Evolutionary conservation across 345 rosid species (phyloP), one percentile per base, ranked within the genome.

Genomic region (Dovyalis caffra): DNA sequence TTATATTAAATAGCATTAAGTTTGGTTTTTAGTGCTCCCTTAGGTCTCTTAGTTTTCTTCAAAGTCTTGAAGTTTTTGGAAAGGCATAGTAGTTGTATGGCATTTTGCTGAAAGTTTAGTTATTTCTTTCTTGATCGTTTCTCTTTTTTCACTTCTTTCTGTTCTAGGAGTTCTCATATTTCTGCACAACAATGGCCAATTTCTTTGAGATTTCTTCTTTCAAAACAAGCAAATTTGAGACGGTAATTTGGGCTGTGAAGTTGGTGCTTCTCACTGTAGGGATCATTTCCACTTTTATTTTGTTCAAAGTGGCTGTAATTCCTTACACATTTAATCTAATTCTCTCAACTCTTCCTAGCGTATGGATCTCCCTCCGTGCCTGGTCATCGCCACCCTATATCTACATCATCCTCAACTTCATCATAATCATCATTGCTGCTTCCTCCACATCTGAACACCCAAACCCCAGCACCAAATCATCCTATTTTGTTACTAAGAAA

Each of bases 371-470:
- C 33, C 11, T 85, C 34, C 79, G 80, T 38, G 47, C 56, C 63
- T 77, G 81, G 76, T 66, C 85, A 0, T 79, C 87, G 58, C 92
- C 90, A 8, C 89, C 81, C 16, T 88, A 83, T 78, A 78, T 88
- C 33, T 87, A 82, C 66, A 74, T 88, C 43, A 61, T 88, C 68
- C 66, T 87, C 80, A 85, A 88, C 66, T 77, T 81, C 78, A 81
- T 88, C 74, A 82, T 88, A 75, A 15, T 87, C 74, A 69, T 82
- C 80, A 84, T 88, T 37, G 83, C 71, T 37, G 87, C 86, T 31
- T 84, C 82, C 10, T 83, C 85, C 66, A 62, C 71, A 9, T 71
- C 67, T 77, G 69, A 69, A 1, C 78, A 62, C 73, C 84, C 65
- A 26, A 66, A 67, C 51, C 25, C 45, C 76, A 66, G 2, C 68